Evolutionary conservation across 441 rosid species (phyloP).

Genomic region (Lepidium campestre): DNA sequence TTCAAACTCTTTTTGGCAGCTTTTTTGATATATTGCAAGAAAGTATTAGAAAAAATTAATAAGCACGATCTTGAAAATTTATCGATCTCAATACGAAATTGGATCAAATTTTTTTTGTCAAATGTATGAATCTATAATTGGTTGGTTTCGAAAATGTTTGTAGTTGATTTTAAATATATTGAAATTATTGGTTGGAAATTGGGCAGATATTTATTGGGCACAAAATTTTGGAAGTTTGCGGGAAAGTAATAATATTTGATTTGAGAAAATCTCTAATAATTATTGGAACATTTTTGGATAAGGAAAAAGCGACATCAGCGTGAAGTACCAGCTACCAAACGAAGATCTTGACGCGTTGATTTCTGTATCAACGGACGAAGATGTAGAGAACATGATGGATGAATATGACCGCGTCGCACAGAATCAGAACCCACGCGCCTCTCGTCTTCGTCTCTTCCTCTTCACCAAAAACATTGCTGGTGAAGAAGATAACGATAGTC

Average conservation of each 20-base stretch:
- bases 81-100: not conserved
- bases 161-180: not conserved
- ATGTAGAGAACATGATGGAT: slow-evolving; percentile 94
- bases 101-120: not conserved
- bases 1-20: too few species aligned
- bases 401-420: slow-evolving; percentile 76
- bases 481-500: slow-evolving; percentile 69
- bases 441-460: slow-evolving; percentile 80
- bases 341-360: slow-evolving; percentile 94
- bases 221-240: slow-evolving; percentile 14
- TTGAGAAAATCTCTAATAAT: not conserved
- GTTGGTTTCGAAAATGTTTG: not conserved
- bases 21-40: not conserved
- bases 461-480: slow-evolving; percentile 37
- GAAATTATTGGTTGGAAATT: slow-evolving; percentile 6
- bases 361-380: slow-evolving; percentile 88
- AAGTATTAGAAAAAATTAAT: not conserved
- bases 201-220: slow-evolving; percentile 19
- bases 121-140: not conserved
- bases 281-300: slow-evolving; percentile 9
- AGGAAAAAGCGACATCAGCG: slow-evolving; percentile 57
- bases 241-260: not conserved
- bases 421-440: slow-evolving; percentile 64
- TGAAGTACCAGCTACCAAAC: slow-evolving; percentile 90
- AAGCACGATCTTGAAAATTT: not conserved